phyloP scores from a whole-genome alignment of 768 basidiomycete species.

The Gloeopeniophorella convolvens region DNA sequence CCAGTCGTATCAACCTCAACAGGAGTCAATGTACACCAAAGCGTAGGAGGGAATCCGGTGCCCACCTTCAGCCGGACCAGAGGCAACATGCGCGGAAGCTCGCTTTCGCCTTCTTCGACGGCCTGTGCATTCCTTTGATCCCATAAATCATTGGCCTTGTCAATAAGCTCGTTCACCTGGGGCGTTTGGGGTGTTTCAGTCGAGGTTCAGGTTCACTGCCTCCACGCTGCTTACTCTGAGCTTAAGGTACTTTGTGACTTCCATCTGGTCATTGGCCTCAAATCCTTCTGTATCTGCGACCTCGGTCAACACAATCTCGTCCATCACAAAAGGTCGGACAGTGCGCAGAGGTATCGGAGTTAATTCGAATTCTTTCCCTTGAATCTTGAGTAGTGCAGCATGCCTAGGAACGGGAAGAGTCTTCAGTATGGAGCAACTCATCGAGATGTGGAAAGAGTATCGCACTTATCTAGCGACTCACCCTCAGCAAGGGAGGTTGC shows the following conservation, averaged over 20 bases:
- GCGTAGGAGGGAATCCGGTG: not conserved
- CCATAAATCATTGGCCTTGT: constrained; percentile 71
- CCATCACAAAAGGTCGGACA: constrained; percentile 90
- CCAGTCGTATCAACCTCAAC: constrained; percentile 82
- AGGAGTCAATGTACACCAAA: not conserved
- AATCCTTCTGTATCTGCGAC: constrained; percentile 72
- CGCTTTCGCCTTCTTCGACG: constrained; percentile 53
- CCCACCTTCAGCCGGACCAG: constrained; percentile 79
- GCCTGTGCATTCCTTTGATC: constrained; percentile 66
- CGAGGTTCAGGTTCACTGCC: constrained; percentile 2
- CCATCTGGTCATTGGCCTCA: constrained; percentile 74
- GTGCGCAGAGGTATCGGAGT: constrained; percentile 83
- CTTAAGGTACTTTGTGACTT: constrained; percentile 76
- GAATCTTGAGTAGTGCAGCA: constrained; percentile 83
- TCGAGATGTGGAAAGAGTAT: not conserved
- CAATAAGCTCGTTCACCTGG: constrained; percentile 75
- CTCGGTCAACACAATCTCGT: constrained; percentile 70
- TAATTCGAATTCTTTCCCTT: constrained; percentile 81
- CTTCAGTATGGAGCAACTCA: constrained; percentile 1
- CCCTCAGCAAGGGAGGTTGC: constrained; percentile 94
- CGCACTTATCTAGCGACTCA: constrained; percentile 84
- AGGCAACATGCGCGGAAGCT: constrained; percentile 70
- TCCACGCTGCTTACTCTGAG: constrained; percentile 43
- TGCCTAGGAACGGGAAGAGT: constrained; percentile 53
- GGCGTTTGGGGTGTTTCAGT: not conserved